Evolutionary conservation across 2,329 filamentous ascomycete genomes (phyloP), one percentile per base, ranked within the genome.

Genomic region (Calonectria leucothoes): DNA sequence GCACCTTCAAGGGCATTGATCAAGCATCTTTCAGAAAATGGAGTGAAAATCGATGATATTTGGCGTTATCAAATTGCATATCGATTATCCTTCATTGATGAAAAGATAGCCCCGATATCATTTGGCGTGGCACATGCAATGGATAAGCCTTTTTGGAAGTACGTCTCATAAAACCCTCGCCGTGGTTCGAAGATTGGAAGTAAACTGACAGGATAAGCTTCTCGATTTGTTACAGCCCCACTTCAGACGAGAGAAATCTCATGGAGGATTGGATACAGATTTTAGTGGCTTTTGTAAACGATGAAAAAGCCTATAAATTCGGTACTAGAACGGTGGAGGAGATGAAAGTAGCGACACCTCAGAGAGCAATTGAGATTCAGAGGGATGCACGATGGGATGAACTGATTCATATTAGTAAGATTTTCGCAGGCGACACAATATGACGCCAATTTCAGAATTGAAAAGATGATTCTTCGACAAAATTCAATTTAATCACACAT

Each of bases 81-180:
- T 57, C 79, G 85, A 4, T 72, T 87, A 37, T 86, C 84, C 0
- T 87, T 87, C 65, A 87, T 87, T 55, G 80, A 81, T 14, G 82
- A 86, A 6, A 81, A 82, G 10, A 73, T 86, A 4, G 85, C 85
- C 1, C 85, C 85, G 0, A 75, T 71, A 14, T 80, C 79, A 0
- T 83, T 80, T 72, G 83, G 83, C 0, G 82, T 84, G 0, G 78
- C 80, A 0, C 85, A 87, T 74, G 83, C 84, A 6, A 86, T 86
- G 85, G 85, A 87, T 45, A 83, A 82, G 57, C 84, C 85, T 0
- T 82, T 87, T 33, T 87, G 85, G 85, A 87, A 86, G 84, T 86
- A 69, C 79, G 83, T 39, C 10, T 1, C 33, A 45, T 5, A 12
- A 45, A 3, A 8, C 8, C n/a, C n/a, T 23, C n/a, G 4, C 20